phyloP scores from a whole-genome alignment of 148 eudicot genomes.

The Fagopyrum tataricum region DNA sequence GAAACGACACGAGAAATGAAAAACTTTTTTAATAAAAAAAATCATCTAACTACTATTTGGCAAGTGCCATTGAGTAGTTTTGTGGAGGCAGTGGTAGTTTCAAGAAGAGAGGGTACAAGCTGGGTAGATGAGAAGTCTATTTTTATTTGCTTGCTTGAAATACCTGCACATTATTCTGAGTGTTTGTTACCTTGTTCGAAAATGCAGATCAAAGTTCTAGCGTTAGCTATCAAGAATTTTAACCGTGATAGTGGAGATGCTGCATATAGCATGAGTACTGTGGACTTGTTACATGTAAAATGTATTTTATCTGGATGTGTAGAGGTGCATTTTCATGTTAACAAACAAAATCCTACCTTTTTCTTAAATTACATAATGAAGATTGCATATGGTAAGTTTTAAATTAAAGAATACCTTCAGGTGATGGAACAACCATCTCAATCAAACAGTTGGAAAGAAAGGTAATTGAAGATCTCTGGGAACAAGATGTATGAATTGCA shows the following conservation, averaged over 20 bases:
- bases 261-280: constrained; percentile 87
- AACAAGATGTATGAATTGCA: too few species aligned
- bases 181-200: constrained; percentile 6
- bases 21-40: neutral
- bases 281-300: constrained; percentile 70
- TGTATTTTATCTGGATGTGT: constrained; percentile 13
- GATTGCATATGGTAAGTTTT: too few species aligned
- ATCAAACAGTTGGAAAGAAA: too few species aligned
- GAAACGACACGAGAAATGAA: neutral
- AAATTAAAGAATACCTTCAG: too few species aligned
- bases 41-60: neutral
- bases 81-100: neutral
- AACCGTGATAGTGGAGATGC: constrained; percentile 75
- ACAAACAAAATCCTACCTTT: too few species aligned
- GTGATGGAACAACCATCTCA: too few species aligned
- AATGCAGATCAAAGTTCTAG: constrained; percentile 81
- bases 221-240: constrained; percentile 80
- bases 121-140: neutral
- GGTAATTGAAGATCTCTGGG: too few species aligned
- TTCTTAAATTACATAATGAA: too few species aligned
- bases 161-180: neutral
- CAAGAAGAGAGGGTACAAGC: neutral
- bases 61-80: neutral
- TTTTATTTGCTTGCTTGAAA: neutral
- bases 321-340: neutral